Conservation (phyloP, 129 eudicot species). For the Lactuca saligna region DNA sequence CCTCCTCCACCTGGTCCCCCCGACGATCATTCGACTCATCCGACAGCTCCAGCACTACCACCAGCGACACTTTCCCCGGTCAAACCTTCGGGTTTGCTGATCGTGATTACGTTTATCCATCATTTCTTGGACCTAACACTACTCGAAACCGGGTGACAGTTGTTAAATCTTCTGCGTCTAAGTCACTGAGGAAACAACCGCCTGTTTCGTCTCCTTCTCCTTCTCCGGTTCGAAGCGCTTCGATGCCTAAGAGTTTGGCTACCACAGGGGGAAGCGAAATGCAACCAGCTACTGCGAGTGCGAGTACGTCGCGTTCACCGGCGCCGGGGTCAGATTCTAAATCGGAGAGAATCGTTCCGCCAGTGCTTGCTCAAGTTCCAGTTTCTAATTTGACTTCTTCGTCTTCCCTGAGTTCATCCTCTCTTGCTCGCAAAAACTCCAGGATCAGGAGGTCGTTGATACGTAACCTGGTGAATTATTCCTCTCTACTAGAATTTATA, state of each 20-base stretch:
- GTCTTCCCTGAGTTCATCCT: constrained; percentile 26
- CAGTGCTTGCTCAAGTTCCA: constrained; percentile 43
- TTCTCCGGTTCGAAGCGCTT: constrained; percentile 40
- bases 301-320: constrained; percentile 14
- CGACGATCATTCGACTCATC: constrained; percentile 38
- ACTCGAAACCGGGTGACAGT: constrained; percentile 59
- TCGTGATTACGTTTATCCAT: constrained; percentile 82
- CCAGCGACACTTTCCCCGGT: constrained; percentile 35
- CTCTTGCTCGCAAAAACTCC: constrained; percentile 25
- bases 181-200: constrained; percentile 44
- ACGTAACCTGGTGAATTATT: constrained; percentile 42
- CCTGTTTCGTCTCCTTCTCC: constrained; percentile 26
- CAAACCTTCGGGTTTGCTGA: constrained; percentile 57
- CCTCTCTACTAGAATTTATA: background rate
- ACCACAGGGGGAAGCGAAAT: constrained; percentile 8
- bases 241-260: constrained; percentile 40
- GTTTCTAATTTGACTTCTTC: constrained; percentile 39
- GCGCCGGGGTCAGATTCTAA: constrained; percentile 24
- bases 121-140: constrained; percentile 78
- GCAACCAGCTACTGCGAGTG: constrained; percentile 21
- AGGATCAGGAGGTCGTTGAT: constrained; percentile 38
- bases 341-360: constrained; percentile 40
- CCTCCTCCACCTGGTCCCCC: constrained; percentile 36
- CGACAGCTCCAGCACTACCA: constrained; percentile 35
- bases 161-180: constrained; percentile 46